phyloP scores from a whole-genome alignment of 1,139 yeast species.

The Debaryomyces nepalensis region DNA sequence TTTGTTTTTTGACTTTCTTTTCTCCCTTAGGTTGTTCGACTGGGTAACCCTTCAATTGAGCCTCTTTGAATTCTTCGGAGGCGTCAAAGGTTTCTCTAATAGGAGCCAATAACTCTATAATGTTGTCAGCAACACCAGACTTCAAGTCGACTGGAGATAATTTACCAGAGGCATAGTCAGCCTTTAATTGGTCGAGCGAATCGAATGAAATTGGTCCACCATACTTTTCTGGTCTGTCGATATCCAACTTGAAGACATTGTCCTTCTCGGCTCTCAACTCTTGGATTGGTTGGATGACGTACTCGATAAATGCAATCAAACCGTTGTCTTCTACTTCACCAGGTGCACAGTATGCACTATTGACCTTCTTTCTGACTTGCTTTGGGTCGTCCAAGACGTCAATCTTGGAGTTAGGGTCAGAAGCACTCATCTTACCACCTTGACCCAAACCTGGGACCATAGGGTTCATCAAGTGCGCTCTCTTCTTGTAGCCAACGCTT shows the following conservation, averaged over 20 bases:
- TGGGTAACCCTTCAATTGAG: constrained; percentile 83
- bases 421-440: constrained; percentile 99
- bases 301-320: constrained; percentile 80
- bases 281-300: constrained; percentile 83
- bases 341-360: constrained; percentile 93
- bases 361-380: constrained; percentile 84
- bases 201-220: constrained; percentile 87
- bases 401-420: constrained; percentile 97
- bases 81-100: constrained; percentile 70
- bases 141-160: constrained; percentile 94
- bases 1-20: constrained; percentile 71
- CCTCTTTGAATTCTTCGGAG: constrained; percentile 73
- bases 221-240: constrained; percentile 93
- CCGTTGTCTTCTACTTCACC: constrained; percentile 94
- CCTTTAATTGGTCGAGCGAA: constrained; percentile 70
- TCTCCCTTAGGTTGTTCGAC: constrained; percentile 63
- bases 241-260: constrained; percentile 63
- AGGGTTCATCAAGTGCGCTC: constrained; percentile 98
- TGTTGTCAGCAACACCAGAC: constrained; percentile 84
- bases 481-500: constrained; percentile 87
- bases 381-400: constrained; percentile 91
- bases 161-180: constrained; percentile 70
- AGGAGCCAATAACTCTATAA: constrained; percentile 81
- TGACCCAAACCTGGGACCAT: constrained; percentile 98
- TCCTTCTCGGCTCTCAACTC: constrained; percentile 65